Base-by-base conservation (phyloP, 768 basidiomycete genomes). In the Auricularia auricula-judae region DNA sequence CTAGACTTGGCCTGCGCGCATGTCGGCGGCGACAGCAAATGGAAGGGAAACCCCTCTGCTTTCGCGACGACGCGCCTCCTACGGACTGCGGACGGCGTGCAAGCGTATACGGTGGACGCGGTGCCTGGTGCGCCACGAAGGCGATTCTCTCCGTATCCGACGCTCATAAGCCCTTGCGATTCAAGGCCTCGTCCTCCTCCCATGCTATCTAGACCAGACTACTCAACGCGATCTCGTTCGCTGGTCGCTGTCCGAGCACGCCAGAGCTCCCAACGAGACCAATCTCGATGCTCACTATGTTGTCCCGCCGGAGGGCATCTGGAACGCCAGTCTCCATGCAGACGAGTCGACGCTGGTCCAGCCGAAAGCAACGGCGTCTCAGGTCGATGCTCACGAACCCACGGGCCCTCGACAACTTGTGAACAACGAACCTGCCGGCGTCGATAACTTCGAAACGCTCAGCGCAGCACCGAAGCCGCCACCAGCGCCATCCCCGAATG, bases 201-300 rank as follows among this genome's bases (percentile, higher is more conserved):
- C 96, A 11, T 79, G 80, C 0, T 93, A 88, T 70, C 70, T 97
- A 18, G 77, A 85, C 1, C 76, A 76, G 0, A 70, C 75, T 18
- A 79, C 84, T 43, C 96, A 98, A 71, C 81, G 85, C 29, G 72
- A 80, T 1, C 81, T 98, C 3, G 80, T 91, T 33, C 75, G 75
- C 63, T 89, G 91, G 83, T 83, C 90, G 29, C 82, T 99, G 5
- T 71, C 78, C 10, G 81, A 87, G 21, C 92, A 95, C 68, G 88
- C 94, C 1, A 79, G 80, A 2, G 74, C 80, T 43, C 91, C 93
- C 0, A 97, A 97, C 72, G 87, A 89, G 64, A 95, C 92, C 0
- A 96, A 93, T 68, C 85, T 98, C 23, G 89, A 95, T 64, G 82
- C 85, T 0, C 96, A 98, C 73, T 97, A 96, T 70, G 58, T 77